These are phyloP conservation scores for Maudiozyma saulgeensis DNA, from an alignment of 805 yeast species.

Conservation along the genomic window DNA sequence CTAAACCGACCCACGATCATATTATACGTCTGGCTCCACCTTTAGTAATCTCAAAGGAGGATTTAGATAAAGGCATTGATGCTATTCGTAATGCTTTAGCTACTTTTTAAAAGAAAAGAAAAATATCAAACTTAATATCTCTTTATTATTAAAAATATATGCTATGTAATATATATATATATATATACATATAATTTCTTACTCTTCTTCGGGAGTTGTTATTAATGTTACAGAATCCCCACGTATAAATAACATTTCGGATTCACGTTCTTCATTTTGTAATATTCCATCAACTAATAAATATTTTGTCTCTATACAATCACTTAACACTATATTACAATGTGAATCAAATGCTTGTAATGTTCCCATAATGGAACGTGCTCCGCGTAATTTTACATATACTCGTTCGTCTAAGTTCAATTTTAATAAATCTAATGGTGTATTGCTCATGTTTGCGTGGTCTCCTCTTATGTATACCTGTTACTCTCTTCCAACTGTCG, in stretches of 20 bases:
- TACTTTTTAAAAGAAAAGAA: background rate
- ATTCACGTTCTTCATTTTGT: constrained; percentile 41
- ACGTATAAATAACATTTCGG: constrained; percentile 89
- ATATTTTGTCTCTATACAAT: constrained; percentile 78
- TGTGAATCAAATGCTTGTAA: constrained; percentile 93
- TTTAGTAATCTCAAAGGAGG: constrained; percentile 80
- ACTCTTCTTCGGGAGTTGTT: constrained; percentile 35
- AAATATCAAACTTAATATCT: background rate
- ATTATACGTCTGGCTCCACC: constrained; percentile 96
- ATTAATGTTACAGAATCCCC: constrained; percentile 95
- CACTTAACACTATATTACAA: constrained; percentile 90
- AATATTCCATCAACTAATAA: constrained; percentile 37
- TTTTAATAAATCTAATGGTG: constrained; percentile 83
- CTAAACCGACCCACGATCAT: constrained; percentile 94
- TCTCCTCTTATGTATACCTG: too few relatives aligned
- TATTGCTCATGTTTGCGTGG: constrained; percentile 31
- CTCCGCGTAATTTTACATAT: constrained; percentile 84
- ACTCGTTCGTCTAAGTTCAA: constrained; percentile 80
- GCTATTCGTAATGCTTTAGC: constrained; percentile 41
- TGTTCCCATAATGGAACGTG: constrained; percentile 82
- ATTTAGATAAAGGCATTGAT: constrained; percentile 70
- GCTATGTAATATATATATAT: background rate
- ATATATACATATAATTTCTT: background rate
- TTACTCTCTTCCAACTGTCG: too few relatives aligned
- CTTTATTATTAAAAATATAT: background rate